These are phyloP conservation scores for Marasmius fiardii DNA, from an alignment of 1,284 basidiomycete species.

Conservation along the genomic window DNA sequence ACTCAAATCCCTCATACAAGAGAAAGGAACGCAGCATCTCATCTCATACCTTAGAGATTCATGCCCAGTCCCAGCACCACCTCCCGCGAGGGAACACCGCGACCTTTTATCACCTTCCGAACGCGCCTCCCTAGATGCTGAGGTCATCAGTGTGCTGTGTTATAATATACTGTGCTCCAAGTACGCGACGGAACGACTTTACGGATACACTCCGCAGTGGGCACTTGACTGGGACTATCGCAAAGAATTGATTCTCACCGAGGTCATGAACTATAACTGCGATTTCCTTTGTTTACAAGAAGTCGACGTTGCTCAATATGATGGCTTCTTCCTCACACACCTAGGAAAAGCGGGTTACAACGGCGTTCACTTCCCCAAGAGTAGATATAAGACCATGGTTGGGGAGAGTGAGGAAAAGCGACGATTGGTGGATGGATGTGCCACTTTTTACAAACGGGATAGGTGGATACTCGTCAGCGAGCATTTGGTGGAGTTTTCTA, in stretches of 20 bases:
- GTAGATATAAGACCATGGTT: constrained; percentile 88
- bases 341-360: constrained; percentile 84
- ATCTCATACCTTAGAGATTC: constrained; percentile 89
- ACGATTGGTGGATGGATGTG: constrained; percentile 93
- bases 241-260: constrained; percentile 86
- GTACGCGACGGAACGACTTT: constrained; percentile 87
- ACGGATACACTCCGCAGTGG: constrained; percentile 97
- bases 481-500: constrained; percentile 92
- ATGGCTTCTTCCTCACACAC: constrained; percentile 87
- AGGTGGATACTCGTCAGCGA: constrained; percentile 94
- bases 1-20: constrained; percentile 82
- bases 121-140: constrained; percentile 51
- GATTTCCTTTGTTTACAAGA: constrained; percentile 96
- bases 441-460: constrained; percentile 90
- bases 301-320: constrained; percentile 91
- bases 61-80: constrained; percentile 78
- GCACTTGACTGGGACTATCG: constrained; percentile 95
- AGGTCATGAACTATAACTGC: constrained; percentile 80
- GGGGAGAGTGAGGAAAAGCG: constrained; percentile 68
- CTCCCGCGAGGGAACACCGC: constrained; percentile 85
- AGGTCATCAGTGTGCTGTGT: constrained; percentile 80
- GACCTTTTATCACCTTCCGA: constrained; percentile 71
- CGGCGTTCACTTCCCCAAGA: constrained; percentile 93
- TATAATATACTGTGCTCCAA: constrained; percentile 97
- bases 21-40: constrained; percentile 88